Evolutionary conservation across 2,329 filamentous ascomycete species (phyloP).

Genomic region (Aspergillus calidoustus): DNA sequence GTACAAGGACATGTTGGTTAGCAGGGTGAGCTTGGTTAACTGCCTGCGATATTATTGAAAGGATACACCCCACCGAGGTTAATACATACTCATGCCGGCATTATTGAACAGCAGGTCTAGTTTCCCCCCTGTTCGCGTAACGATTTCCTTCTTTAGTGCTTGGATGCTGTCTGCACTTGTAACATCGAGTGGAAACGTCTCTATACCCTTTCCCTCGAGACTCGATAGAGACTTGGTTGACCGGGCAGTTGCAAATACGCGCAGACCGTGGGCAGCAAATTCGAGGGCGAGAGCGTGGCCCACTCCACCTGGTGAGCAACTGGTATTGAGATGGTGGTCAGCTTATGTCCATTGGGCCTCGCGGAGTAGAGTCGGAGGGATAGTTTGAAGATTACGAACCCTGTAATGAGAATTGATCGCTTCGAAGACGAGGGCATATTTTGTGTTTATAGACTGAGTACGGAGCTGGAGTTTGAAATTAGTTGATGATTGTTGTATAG

Average conservation of each 20-base stretch:
- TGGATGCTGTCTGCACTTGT: not conserved
- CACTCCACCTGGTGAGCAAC: not conserved
- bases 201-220: not conserved
- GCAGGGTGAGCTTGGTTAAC: too few species aligned
- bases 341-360: too few species aligned
- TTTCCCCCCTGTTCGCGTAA: not conserved
- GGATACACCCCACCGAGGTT: too few species aligned
- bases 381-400: too few species aligned
- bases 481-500: too few species aligned
- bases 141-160: not conserved
- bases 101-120: slow-evolving; percentile 7
- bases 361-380: too few species aligned
- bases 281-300: not conserved
- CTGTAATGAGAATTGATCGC: too few species aligned
- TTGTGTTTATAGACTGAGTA: too few species aligned
- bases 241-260: slow-evolving; percentile 9
- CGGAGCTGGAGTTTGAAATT: too few species aligned
- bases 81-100: slow-evolving; percentile 1
- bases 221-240: not conserved
- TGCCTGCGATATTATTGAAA: too few species aligned
- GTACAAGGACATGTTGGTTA: too few species aligned
- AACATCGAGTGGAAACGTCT: not conserved
- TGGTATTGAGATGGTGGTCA: not conserved
- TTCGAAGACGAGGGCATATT: too few species aligned
- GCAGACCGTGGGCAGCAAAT: not conserved